Evolutionary conservation across 306 rosid species (phyloP).

Genomic region (Pachyrhizus erosus): DNA sequence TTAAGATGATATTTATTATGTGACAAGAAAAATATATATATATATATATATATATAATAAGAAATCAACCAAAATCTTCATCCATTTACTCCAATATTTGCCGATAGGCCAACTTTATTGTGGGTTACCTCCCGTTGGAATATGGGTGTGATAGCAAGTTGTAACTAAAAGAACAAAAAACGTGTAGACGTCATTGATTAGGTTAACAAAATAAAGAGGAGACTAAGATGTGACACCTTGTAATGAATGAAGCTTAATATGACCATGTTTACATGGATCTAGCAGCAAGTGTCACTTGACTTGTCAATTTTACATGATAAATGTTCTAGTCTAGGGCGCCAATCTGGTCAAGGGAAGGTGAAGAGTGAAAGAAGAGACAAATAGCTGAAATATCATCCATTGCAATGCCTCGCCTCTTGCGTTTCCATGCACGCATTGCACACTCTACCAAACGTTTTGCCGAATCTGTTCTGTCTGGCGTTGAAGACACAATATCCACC

Average conservation of each 20-base stretch:
- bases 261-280: slow-evolving; percentile 34
- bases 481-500: slow-evolving; percentile 62
- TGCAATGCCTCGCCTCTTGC: slow-evolving; percentile 72
- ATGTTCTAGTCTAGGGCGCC: slow-evolving; percentile 38
- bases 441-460: slow-evolving; percentile 70
- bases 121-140: neutral
- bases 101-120: too few relatives aligned
- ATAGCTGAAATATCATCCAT: slow-evolving; percentile 91
- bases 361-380: slow-evolving; percentile 82
- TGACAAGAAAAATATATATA: too few relatives aligned
- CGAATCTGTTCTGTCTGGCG: slow-evolving; percentile 58
- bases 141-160: neutral
- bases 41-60: too few relatives aligned
- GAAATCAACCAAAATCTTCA: too few relatives aligned
- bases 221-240: neutral
- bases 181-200: neutral
- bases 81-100: too few relatives aligned
- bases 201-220: slow-evolving; percentile 21
- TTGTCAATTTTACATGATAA: slow-evolving; percentile 7
- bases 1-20: too few relatives aligned
- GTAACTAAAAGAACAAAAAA: neutral
- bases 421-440: slow-evolving; percentile 79
- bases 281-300: neutral
- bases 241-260: slow-evolving; percentile 30
- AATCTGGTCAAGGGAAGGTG: slow-evolving; percentile 45